Base-by-base conservation (phyloP, 2,329 filamentous ascomycete species). In the Pseudocercospora musae region DNA sequence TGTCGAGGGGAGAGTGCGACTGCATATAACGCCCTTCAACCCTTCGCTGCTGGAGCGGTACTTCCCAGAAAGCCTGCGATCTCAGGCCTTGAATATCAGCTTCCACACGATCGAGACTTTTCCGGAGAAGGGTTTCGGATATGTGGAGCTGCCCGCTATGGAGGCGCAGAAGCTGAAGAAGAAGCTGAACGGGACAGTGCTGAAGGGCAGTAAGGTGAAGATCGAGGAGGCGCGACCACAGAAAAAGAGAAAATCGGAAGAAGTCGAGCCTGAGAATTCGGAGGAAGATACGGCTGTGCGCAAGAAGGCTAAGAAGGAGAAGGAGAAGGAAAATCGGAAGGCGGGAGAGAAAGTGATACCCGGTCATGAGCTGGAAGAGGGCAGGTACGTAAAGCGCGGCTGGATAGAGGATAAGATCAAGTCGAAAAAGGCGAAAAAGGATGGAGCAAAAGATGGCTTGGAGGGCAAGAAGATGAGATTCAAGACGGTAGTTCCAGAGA, bases 101-200 rank as follows among this genome's bases (percentile, higher is more conserved):
- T 97, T 89, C 78, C 94, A 98, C 77, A 81, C 82, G 4, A 79
- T 97, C 68, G 85, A 92, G 73, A 93, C 93, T 0, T 96, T 96
- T 66, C 94, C 94, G 13, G 95, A 99, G 68, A 89, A 87, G 74
- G 88, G 86, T 58, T 99, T 92, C 86, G 95, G 94, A 60, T 99
- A 90, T 78, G 82, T 98, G 63, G 92, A 96, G 52, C 78, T 99
- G 40, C 93, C 93, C 0, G 78, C 75, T 2, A 85, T 86, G 77
- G 92, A 96, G 68, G 95, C 94, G 9, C 89, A 94, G n/a, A 96
- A 92, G 76, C 78, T 98, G 58, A 92, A 88, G 79, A 94, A 89
- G 79, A 98, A 95, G 79, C 83, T 98, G 55, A 90, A 96, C 80
- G 94, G 94, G 31, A 85, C 89, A 1, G 89, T 91, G 23, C 79